Evolutionary conservation across 2,329 filamentous ascomycete genomes (phyloP), one percentile per base, ranked within the genome.

Genomic region (Alternaria incomplexa): DNA sequence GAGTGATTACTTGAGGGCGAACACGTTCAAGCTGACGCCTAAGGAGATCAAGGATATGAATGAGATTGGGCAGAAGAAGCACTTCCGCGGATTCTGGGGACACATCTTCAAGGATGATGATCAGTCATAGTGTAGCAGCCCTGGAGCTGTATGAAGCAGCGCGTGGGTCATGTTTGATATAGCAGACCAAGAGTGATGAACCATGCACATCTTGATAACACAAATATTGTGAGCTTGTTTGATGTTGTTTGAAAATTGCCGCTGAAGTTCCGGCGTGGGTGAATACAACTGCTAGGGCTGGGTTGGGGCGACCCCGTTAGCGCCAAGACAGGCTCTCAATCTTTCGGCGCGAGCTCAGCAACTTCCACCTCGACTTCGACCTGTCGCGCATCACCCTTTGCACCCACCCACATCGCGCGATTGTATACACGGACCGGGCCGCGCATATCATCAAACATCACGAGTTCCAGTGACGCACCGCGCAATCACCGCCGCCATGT

Each of bases 31-130:
- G 66, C 73, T 90, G 65, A 89, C 85, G 6, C 86, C 87, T 0
- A 81, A 81, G 47, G 88, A 90, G 76, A 81, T 90, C 23, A 79
- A 85, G 62, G 62, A 79, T 45, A 69, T 81, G 15, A 80, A 79
- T 54, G 81, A 85, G 68, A 71, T 84, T 36, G 90, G 90, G 1
- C 81, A 81, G 67, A 73, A 88, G 81, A 89, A 89, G 80, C 87
- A 91, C 75, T 88, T 81, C 70, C 83, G 89, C 30, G 85, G 79
- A 0, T 91, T 88, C 74, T 91, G 87, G 87, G 79, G 66, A 3
- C 67, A 84, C 15, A 82, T 82, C 61, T 89, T 88, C 75, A 83
- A 76, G 10, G 76, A 77, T 2, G 82, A 87, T 61, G 89, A 91
- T 70, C 75, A 78, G 62, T 79, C 81, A 17, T 86, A 78, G 70